Base-by-base conservation (phyloP, 306 rosid genomes). In the Lotus japonicus region DNA sequence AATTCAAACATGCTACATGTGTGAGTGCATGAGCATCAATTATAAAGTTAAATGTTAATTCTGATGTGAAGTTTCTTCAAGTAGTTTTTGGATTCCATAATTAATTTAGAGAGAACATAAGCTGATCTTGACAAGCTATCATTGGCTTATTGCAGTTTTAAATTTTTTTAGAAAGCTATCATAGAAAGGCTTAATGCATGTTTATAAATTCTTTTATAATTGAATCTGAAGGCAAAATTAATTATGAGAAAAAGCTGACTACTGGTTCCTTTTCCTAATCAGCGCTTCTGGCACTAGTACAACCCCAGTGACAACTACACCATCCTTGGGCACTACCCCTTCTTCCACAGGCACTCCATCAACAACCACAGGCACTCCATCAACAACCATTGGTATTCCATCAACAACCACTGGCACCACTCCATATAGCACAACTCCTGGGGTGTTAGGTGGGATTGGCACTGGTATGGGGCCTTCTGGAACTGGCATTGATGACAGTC, bases 391-490 rank as follows among this genome's bases (percentile, higher is more conserved):
- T 0, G 79, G 81, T 18, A 70, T 77, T 0, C 58, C 87, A 0
- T 16, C 48, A 2, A 58, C 76, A 14, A 41, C 39, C 2, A 52
- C 73, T 0, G 79, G 79, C 0, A 11, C 61, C 3, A 82, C 80
- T 0, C 89, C 89, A 4, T 79, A 80, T 10, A 43, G 80, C 9
- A 9, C 82, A 11, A 63, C 79, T 0, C 89, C 88, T 0, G 96
- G 96, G 13, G 94, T 85, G 41, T 71, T 87, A 3, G 97, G 97
- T 53, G 96, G 96, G 15, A 88, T 83, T 7, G 87, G 91, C 26
- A 76, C 23, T 7, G 91, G 96, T 4, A 71, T 87, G 71, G 88
- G 87, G 26, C 97, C 97, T 41, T 75, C 95, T 0, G 97, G 89
- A 70, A 14, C 84, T 18, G 95, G 96, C 71, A 61, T 86, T 0